Base-by-base conservation (phyloP, 108 stramenopile genomes). In the Seminavis robusta region DNA sequence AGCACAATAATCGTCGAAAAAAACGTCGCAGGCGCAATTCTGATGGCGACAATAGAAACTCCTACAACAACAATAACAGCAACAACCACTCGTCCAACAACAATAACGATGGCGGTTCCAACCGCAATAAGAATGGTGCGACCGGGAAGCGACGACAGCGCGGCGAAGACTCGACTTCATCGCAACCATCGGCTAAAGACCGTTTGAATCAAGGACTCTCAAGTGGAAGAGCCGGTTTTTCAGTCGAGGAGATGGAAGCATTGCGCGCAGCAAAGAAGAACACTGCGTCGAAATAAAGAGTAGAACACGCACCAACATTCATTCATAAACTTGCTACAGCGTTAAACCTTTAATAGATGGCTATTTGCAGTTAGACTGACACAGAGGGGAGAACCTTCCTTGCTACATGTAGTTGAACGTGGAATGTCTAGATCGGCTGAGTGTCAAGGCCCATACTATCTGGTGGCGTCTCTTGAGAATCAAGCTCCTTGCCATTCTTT, bases 221-320 rank as follows among this genome's bases (percentile, higher is more conserved):
- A 10, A 49, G 76, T 10, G 57, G 61, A 41, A 56, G 80, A 17
- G 47, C 47, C 19, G 85, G 85, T 6, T 86, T 79, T 65, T 78
- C 81, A 9, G 59, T 86, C 19, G 81, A 86, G 65, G 81, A 83
- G 39, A 23, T 86, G n/a, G 69, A 83, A 53, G 61, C 73, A 37
- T 76, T 83, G 52, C 69, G 85, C 15, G 75, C 63, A 25, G 61
- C 59, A 4, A 84, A 84, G 36, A 13, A 23, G 25, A n/a, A n/a
- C n/a, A n/a, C n/a, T n/a, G n/a, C n/a, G n/a, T n/a, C n/a, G n/a
- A n/a, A n/a, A n/a, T n/a, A 44, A 59, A 34, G 31, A 33, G 34
- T 33, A 33, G 38, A 55, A 55, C 38, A 20, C 54, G 54, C 38
- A 55, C 54, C 37, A 26, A 55, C 34, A 38, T 38, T 37, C 25